Evolutionary conservation across 257 asterid genomes (phyloP).

Genomic region (Voacanga thouarsii): DNA sequence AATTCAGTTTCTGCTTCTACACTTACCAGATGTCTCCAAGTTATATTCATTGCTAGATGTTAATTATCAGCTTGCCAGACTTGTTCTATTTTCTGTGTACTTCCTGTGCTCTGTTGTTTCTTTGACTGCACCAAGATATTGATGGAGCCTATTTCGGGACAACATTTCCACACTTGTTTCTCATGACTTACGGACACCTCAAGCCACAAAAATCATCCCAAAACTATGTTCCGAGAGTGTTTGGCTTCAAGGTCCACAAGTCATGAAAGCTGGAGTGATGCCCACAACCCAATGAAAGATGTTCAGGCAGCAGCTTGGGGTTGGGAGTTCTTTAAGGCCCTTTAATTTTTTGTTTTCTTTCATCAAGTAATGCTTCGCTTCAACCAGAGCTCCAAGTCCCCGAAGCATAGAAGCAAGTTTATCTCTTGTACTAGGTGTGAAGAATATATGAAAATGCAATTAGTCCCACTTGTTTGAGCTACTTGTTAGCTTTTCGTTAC

Average conservation of each 20-base stretch:
- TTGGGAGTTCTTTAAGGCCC: neutral
- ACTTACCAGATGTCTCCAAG: neutral
- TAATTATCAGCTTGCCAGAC: neutral
- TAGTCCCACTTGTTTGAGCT: constrained; percentile 5
- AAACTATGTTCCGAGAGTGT: constrained; percentile 80
- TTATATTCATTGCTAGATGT: neutral
- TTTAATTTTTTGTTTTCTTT: neutral
- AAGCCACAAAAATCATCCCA: constrained; percentile 86
- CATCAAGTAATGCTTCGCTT: neutral
- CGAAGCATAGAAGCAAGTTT: neutral
- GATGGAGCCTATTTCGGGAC: constrained; percentile 62
- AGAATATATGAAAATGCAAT: constrained; percentile 9
- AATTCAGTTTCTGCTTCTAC: too few species aligned
- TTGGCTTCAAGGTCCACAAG: constrained; percentile 91
- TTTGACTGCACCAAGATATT: constrained; percentile 37
- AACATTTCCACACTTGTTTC: constrained; percentile 71
- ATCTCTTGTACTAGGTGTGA: constrained; percentile 8
- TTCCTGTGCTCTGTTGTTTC: constrained; percentile 14
- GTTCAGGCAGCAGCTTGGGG: neutral
- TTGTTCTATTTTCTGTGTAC: neutral
- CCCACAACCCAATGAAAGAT: neutral
- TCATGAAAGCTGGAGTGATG: constrained; percentile 34
- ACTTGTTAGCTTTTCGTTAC: neutral
- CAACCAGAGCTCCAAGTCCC: neutral
- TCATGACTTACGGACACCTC: constrained; percentile 94